Percentiles rank a stretch among this genome's conserved stretches.
phyloP scores from a whole-genome alignment of 306 rosid species.

The Cyamopsis tetragonoloba region DNA sequence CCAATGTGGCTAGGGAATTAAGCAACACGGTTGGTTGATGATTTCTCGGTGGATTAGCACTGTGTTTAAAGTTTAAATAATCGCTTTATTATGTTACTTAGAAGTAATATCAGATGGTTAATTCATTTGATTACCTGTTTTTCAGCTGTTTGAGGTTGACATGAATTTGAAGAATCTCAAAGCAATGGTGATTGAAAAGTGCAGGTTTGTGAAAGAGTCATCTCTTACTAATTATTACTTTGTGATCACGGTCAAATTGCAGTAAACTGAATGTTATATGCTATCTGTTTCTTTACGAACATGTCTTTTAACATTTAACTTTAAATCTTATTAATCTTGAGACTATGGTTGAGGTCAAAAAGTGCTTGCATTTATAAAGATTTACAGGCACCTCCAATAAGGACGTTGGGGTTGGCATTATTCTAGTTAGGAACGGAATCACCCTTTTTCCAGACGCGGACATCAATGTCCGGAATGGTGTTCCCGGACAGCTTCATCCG shows the following conservation, averaged over 20 bases:
- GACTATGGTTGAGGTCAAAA: background rate
- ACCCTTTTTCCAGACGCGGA: too few relatives aligned
- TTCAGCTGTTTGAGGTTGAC: constrained; percentile 66
- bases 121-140: constrained; percentile 7
- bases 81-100: constrained; percentile 8
- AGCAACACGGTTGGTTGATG: constrained; percentile 43
- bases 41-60: constrained; percentile 1
- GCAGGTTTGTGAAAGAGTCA: constrained; percentile 53
- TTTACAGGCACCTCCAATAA: background rate
- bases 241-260: background rate
- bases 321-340: background rate
- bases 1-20: constrained; percentile 62
- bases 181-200: constrained; percentile 51
- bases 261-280: background rate
- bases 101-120: constrained; percentile 9
- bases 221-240: background rate
- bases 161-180: constrained; percentile 49
- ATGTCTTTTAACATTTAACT: background rate
- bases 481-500: too few relatives aligned
- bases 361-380: background rate
- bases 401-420: too few relatives aligned
- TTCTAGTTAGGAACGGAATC: too few relatives aligned
- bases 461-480: too few relatives aligned
- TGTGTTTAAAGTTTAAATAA: background rate
- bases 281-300: background rate